Conservation (phyloP, 2,329 filamentous ascomycete genomes). For the Penicillium sp. region DNA sequence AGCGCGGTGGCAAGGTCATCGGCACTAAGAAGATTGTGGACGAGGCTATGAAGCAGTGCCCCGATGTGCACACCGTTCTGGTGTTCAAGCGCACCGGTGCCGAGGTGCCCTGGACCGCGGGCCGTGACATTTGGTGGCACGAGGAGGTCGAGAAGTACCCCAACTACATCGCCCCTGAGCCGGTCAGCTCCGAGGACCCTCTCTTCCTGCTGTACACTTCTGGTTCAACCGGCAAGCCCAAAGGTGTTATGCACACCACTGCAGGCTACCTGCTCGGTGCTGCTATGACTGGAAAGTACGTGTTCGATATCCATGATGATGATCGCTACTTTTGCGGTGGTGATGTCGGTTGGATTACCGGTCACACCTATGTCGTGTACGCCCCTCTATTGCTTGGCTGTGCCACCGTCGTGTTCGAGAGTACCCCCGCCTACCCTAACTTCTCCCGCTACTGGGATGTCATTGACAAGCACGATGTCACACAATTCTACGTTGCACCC, state of each 20-base stretch:
- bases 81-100: conserved; percentile 95
- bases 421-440: conserved; percentile 93
- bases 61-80: conserved; percentile 77
- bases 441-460: conserved; percentile 99
- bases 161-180: conserved; percentile 82
- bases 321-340: conserved; percentile 97
- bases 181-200: conserved; percentile 90
- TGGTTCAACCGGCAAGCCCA: conserved; percentile 96
- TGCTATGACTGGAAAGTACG: conserved; percentile 93
- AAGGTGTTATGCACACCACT: conserved; percentile 98
- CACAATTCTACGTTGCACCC: conserved; percentile 97
- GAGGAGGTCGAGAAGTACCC: conserved; percentile 98
- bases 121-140: conserved; percentile 96
- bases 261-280: conserved; percentile 93
- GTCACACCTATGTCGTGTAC: conserved; percentile 97
- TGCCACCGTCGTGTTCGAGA: conserved; percentile 94
- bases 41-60: conserved; percentile 94
- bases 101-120: conserved; percentile 84
- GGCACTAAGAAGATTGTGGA: conserved; percentile 99
- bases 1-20: conserved; percentile 95
- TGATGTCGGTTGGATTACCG: conserved; percentile 98
- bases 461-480: conserved; percentile 90
- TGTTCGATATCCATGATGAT: conserved; percentile 94
- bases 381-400: conserved; percentile 90
- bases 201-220: conserved; percentile 98